phyloP scores from a whole-genome alignment of 2,329 filamentous ascomycete species.

The Alternaria arbusti region DNA sequence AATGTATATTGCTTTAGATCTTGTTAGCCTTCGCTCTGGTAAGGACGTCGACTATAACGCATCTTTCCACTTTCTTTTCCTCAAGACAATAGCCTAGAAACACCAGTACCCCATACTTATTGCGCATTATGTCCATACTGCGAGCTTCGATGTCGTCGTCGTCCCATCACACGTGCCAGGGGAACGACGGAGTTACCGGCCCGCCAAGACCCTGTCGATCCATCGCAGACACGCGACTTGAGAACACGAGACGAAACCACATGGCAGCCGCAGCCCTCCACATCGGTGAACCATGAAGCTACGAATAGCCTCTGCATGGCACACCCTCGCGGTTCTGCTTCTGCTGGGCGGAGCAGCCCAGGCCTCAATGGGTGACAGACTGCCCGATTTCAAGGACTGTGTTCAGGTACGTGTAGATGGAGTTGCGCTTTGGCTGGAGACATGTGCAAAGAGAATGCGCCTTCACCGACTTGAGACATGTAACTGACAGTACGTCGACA shows the following conservation, averaged over 20 bases:
- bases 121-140: background rate
- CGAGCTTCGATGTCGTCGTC: background rate
- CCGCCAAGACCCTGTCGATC: conserved; percentile 14
- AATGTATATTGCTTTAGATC: background rate
- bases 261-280: background rate
- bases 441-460: background rate
- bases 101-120: background rate
- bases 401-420: conserved; percentile 68
- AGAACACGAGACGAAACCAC: background rate
- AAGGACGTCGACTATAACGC: background rate
- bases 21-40: background rate
- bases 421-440: background rate
- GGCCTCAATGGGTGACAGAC: conserved; percentile 81
- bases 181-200: background rate
- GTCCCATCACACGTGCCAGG: background rate
- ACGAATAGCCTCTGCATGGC: conserved; percentile 31
- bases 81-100: background rate
- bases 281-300: conserved; percentile 33
- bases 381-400: conserved; percentile 88
- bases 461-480: background rate
- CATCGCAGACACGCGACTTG: conserved; percentile 2
- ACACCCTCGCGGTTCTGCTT: conserved; percentile 30
- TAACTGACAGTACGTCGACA: conserved; percentile 48
- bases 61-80: background rate
- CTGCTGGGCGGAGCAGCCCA: conserved; percentile 48